Percentiles rank a stretch among this genome's conserved stretches.
These are phyloP conservation scores for Aspergillus funiculosus DNA, from an alignment of 495 filamentous ascomycete species.

Conservation along the genomic window DNA sequence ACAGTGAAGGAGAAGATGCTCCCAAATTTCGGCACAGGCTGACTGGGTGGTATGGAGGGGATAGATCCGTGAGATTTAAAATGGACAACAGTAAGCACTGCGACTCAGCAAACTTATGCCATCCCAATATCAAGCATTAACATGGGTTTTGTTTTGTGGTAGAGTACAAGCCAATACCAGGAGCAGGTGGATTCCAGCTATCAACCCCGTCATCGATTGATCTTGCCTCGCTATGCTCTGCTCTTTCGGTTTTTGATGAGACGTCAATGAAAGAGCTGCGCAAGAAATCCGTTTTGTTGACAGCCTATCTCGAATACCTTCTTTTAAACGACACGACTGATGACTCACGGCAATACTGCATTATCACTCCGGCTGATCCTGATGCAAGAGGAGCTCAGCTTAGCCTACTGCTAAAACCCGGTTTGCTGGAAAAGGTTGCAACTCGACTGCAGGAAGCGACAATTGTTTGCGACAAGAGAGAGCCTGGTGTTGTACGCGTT, in stretches of 20 bases:
- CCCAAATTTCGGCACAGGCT: constrained; percentile 53
- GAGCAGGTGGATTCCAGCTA: constrained; percentile 56
- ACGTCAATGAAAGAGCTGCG: constrained; percentile 66
- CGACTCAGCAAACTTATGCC: neutral
- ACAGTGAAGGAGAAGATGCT: constrained; percentile 39
- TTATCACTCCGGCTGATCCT: constrained; percentile 74
- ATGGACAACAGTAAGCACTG: constrained; percentile 60
- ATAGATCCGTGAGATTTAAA: constrained; percentile 66
- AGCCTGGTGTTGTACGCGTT: constrained; percentile 88
- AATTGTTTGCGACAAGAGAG: constrained; percentile 82
- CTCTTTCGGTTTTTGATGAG: constrained; percentile 68
- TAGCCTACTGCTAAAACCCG: constrained; percentile 62
- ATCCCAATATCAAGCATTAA: constrained; percentile 9
- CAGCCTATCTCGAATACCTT: constrained; percentile 70
- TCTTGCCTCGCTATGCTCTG: constrained; percentile 60
- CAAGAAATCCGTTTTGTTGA: constrained; percentile 68
- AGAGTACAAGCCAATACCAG: constrained; percentile 67
- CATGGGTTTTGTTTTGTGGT: neutral
- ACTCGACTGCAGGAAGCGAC: constrained; percentile 58
- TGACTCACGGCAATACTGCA: constrained; percentile 35
- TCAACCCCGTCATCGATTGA: constrained; percentile 58
- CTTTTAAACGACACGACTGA: constrained; percentile 47
- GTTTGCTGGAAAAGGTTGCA: constrained; percentile 66
- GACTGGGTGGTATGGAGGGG: constrained; percentile 86
- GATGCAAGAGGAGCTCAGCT: constrained; percentile 80